Evolutionary conservation across 2,329 filamentous ascomycete species (phyloP).

Genomic region (Cladosporium colombiae): DNA sequence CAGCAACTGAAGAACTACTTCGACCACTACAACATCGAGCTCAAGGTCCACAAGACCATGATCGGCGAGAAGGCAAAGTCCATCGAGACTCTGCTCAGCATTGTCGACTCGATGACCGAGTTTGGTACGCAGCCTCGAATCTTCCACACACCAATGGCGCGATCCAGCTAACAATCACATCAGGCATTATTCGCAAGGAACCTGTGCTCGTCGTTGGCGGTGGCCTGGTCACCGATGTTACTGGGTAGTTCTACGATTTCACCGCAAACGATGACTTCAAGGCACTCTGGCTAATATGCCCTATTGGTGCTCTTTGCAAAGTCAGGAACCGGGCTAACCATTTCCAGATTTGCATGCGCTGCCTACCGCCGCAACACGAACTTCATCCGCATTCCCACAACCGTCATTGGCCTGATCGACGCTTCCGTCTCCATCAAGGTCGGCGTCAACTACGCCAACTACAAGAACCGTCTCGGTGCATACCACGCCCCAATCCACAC

Average conservation of each 20-base stretch:
- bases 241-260: conserved; percentile 59
- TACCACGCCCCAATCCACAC: conserved; percentile 73
- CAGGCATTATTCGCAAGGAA: conserved; percentile 48
- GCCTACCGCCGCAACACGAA: conserved; percentile 72
- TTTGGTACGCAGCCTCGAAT: conserved; percentile 59
- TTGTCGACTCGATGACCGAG: conserved; percentile 73
- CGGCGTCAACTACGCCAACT: conserved; percentile 74
- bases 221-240: conserved; percentile 71
- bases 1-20: conserved; percentile 68
- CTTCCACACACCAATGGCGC: not conserved
- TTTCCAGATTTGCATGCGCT: conserved; percentile 65
- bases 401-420: conserved; percentile 73
- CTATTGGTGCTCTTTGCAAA: conserved; percentile 29
- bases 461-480: conserved; percentile 73
- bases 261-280: conserved; percentile 48
- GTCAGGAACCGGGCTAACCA: conserved; percentile 30
- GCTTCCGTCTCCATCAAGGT: conserved; percentile 76
- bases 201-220: conserved; percentile 68
- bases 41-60: conserved; percentile 70
- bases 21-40: conserved; percentile 60
- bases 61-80: conserved; percentile 76
- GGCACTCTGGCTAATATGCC: conserved; percentile 51
- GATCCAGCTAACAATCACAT: conserved; percentile 6
- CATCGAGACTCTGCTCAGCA: conserved; percentile 67
- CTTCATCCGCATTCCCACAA: conserved; percentile 72